Conservation (phyloP, 2,329 filamentous ascomycete genomes). For the Apiospora hydei region DNA sequence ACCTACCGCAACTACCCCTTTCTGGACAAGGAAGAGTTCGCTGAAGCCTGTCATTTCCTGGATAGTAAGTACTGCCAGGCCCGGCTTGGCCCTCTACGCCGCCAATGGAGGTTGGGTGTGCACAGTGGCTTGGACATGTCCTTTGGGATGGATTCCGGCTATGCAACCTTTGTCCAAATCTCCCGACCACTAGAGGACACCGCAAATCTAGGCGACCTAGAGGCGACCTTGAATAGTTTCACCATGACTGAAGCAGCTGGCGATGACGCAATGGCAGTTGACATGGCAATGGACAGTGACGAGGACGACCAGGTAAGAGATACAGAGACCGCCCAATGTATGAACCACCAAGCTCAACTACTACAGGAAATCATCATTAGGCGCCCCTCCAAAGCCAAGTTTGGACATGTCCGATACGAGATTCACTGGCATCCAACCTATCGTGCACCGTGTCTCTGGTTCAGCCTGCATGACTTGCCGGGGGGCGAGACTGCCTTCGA, state of each 20-base stretch:
- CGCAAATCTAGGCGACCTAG: conserved; percentile 53
- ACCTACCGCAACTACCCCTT: conserved; percentile 66
- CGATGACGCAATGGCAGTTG: conserved; percentile 26
- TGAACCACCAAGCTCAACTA: conserved; percentile 21
- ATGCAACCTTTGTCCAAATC: conserved; percentile 63
- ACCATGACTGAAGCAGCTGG: conserved; percentile 46
- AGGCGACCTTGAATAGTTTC: conserved; percentile 53
- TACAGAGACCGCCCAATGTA: neutral
- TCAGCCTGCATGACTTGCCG: conserved; percentile 68
- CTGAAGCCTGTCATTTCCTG: conserved; percentile 68
- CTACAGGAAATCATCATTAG: conserved; percentile 51
- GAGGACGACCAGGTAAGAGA: conserved; percentile 57
- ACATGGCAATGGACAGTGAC: conserved; percentile 52
- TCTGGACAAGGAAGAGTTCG: conserved; percentile 68
- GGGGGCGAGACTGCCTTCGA: conserved; percentile 63
- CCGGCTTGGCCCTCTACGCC: conserved; percentile 61
- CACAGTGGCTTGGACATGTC: conserved; percentile 58
- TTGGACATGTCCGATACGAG: conserved; percentile 70
- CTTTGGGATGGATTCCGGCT: conserved; percentile 51
- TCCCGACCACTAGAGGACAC: conserved; percentile 57
- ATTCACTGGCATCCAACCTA: conserved; percentile 80
- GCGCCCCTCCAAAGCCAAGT: conserved; percentile 36
- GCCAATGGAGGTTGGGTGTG: conserved; percentile 61
- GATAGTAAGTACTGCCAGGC: conserved; percentile 66
- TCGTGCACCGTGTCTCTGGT: conserved; percentile 78